Evolutionary conservation across 331 rosid genomes (phyloP), one percentile per base, ranked within the genome.

Genomic region (Cydonia oblonga): DNA sequence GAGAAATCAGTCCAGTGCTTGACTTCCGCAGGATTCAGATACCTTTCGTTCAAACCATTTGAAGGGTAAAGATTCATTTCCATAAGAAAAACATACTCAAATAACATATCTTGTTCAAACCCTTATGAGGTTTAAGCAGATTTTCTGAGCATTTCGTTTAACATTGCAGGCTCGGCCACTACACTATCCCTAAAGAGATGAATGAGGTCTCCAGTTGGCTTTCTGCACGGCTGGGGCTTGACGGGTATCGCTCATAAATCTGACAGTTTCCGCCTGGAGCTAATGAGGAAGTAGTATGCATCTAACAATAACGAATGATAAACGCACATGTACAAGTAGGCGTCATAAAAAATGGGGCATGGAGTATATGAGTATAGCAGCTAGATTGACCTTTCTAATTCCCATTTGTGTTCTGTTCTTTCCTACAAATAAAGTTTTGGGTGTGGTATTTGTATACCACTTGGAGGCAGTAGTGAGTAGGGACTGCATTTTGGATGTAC

Each of bases 161-260:
- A 76, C 60, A 69, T 58, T 80, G 82, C 89, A 93, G 98, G 84
- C 77, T 93, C 65, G 98, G 97, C 28, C 97, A 93, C 71, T 93
- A 89, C 81, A 89, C 96, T 42, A 83, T 93, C 66, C 97, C 97
- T 5, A 81, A 81, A 79, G 98, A 93, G 85, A 89, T 89, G 98
- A 85, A 84, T 57, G 98, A 93, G 29, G 92, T 91, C 60, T 75
- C 89, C 85, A 81, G 80, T 75, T 93, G 98, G 98, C 96, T 93
- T 53, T 78, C 67, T 78, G 77, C 91, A 77, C 81, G 89, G 86
- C 59, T 93, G 73, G 97, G 96, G 63, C 92, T 93, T 2, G 96
- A 81, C 29, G 97, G 96, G 13, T 83, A 73, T 15, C 82, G 80
- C 63, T 79, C 32, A 57, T 79, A 63, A 71, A 79, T 78, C 74